Base-by-base conservation (phyloP, 192 early-diverging fungal species). In the Rhizophagus clarus region DNA sequence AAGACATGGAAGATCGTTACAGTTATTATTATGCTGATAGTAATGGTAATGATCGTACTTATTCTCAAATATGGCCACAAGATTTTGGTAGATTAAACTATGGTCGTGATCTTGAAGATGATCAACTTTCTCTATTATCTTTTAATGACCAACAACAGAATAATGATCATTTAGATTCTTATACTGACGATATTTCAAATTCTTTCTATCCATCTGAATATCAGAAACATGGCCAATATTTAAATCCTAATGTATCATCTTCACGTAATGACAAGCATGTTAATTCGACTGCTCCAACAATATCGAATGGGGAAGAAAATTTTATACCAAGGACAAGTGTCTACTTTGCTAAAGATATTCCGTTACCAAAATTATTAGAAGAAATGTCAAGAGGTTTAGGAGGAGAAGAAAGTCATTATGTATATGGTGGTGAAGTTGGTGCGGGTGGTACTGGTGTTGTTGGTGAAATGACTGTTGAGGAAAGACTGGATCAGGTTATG, bases 401-500 rank as follows among this genome's bases (percentile, higher is more conserved):
- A 32, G 29, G 40, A 20, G 64, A 49, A 17, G 37, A 60, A 29
- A 32, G 29, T 47, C 17, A 61, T 40, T 77, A 77, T 47, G 51
- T 22, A 4, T 77, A 77, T 66, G 76, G 34, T 17, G 61, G 76
- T 28, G 77, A 51, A 29, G n/a, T 69, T 8, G 28, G 24, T 28
- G 45, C 26, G 1, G 64, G 17, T 9, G 77, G 77, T 42, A 69
- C 28, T 24, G 62, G 32, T 45, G 42, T 40, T 47, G 76, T 77
- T 77, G 37, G 31, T 32, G 76, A 42, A 20, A 79, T 69, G 67
- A 79, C 64, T 32, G 77, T 79, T 8, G 77, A 79, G 66, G 77
- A 79, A 32, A 67, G 69, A 51, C 37, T 79, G 42, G 77, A 79
- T 22, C 77, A 69, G 56, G 77, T 79, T 17, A 79, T 79, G 77